phyloP scores from a whole-genome alignment of 306 rosid genomes.

The Corylus avellana region DNA sequence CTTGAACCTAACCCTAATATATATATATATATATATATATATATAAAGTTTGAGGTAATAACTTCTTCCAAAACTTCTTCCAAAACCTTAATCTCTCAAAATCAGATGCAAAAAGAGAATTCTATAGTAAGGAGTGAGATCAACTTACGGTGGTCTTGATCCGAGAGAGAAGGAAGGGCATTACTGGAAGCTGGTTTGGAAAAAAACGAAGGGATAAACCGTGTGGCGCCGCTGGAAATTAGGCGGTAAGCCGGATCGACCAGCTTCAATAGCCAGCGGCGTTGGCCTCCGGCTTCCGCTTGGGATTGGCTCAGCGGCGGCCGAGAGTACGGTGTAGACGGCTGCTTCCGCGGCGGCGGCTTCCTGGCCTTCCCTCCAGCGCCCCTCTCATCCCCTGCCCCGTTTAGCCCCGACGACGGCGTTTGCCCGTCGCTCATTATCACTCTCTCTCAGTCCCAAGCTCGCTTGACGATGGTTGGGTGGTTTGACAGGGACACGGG shows the following conservation, averaged over 20 bases:
- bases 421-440: constrained; percentile 21
- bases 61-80: background rate
- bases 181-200: constrained; percentile 27
- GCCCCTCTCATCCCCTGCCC: constrained; percentile 30
- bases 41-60: background rate
- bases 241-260: constrained; percentile 81
- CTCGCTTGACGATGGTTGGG: background rate
- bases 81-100: constrained; percentile 26
- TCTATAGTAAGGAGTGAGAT: background rate
- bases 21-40: too few species aligned
- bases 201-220: constrained; percentile 56
- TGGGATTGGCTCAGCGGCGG: constrained; percentile 39
- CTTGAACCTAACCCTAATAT: too few species aligned
- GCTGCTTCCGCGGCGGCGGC: constrained; percentile 40
- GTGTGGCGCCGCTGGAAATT: constrained; percentile 63
- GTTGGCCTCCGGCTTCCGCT: constrained; percentile 17
- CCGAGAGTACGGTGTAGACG: constrained; percentile 45
- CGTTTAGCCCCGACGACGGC: constrained; percentile 16
- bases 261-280: constrained; percentile 68
- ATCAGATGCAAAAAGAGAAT: background rate
- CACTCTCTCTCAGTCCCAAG: constrained; percentile 2
- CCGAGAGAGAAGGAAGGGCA: constrained; percentile 27
- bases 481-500: background rate
- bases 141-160: constrained; percentile 41
- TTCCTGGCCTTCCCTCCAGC: constrained; percentile 50